Percentiles rank a stretch among this genome's conserved stretches.
Conservation (phyloP, 2,329 filamentous ascomycete genomes). For the Sporothrix inflata region DNA sequence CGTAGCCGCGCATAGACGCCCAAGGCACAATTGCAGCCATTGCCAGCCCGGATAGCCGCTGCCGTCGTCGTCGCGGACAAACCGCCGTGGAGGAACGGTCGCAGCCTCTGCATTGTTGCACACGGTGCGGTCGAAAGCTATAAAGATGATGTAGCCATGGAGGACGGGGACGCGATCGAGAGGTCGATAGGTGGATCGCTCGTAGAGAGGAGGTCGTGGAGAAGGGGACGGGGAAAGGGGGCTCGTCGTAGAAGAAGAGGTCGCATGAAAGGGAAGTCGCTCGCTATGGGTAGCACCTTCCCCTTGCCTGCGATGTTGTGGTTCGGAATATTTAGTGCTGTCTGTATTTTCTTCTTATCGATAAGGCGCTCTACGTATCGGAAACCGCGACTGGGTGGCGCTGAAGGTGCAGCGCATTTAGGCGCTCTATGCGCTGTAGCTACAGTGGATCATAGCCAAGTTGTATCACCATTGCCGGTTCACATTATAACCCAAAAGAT, state of each 20-base stretch:
- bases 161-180: conserved; percentile 3
- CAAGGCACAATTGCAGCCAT: neutral
- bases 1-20: neutral
- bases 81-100: neutral
- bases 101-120: conserved; percentile 16
- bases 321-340: neutral
- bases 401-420: neutral
- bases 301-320: neutral
- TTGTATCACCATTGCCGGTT: too few species aligned
- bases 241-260: neutral
- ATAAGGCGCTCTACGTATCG: conserved; percentile 18
- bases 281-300: neutral
- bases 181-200: neutral
- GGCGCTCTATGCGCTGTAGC: neutral
- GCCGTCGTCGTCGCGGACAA: neutral
- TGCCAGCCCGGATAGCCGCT: neutral
- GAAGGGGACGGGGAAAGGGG: neutral
- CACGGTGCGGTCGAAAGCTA: conserved; percentile 21
- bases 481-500: too few species aligned
- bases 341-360: conserved; percentile 26
- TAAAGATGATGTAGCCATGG: conserved; percentile 21
- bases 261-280: neutral
- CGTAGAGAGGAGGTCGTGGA: neutral
- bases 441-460: neutral
- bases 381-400: neutral